Evolutionary conservation across 2,329 filamentous ascomycete genomes (phyloP), one percentile per base, ranked within the genome.

Genomic region (Aspergillus jensenii): DNA sequence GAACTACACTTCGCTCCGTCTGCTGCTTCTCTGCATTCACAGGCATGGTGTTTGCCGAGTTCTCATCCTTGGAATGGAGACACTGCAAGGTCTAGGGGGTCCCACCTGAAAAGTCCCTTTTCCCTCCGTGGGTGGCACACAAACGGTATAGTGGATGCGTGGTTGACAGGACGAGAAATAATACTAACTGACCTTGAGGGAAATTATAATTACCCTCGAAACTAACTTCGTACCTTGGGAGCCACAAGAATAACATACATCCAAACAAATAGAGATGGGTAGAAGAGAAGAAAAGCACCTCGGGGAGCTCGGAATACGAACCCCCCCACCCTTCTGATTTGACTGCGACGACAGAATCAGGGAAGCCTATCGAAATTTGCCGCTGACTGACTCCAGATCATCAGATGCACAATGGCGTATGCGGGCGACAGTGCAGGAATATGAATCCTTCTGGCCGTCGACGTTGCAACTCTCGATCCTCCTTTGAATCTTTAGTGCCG

Each of bases 371-470:
- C 39, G 31, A 35, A 35, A 49, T 17, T 49, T 43, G 37, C 53
- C 41, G 45, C 35, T 37, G 35, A 31, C 50, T 58, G 56, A 52
- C 56, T 40, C 56, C 48, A 52, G 53, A 56, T 25, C 48, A 49
- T 55, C 56, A 49, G 40, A 58, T 64, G 60, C 62, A 64, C 56
- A 58, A 61, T 61, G 56, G 62, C 60, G 62, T 62, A 59, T 60
- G 60, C 50, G 43, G 54, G 17, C 46, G 37, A 47, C 35, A 14
- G 43, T 48, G 35, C 53, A 55, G 53, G 9, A 33, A 35, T 35
- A 45, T 51, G 48, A 47, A 15, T 47, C 44, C 40, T 57, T 45
- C 40, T 37, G 12, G n/a, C 35, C 33, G 25, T 44, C 21, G 23
- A 54, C n/a, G 52, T 54, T 54, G 25, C 52, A 48, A 48, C 52